Conservation (phyloP, 148 eudicot genomes). For the Amaranthus palmeri region DNA sequence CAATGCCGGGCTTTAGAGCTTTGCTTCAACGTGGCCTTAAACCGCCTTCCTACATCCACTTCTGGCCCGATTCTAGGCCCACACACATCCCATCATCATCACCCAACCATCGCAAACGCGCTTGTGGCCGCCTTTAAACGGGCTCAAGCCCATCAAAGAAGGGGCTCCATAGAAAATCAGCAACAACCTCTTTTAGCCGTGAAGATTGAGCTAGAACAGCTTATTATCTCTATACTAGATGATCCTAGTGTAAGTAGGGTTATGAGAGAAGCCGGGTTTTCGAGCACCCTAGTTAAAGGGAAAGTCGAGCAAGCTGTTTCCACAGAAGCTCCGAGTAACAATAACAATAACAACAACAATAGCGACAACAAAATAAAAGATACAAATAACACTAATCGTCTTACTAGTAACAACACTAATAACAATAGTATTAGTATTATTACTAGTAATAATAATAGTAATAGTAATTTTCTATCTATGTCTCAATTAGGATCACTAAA, state of each 20-base stretch:
- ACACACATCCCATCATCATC: conserved; percentile 24
- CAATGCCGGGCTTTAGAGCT: conserved; percentile 87
- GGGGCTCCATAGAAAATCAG: conserved; percentile 67
- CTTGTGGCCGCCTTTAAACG: conserved; percentile 80
- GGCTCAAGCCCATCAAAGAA: conserved; percentile 84
- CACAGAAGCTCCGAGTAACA: conserved; percentile 33
- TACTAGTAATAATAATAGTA: neutral
- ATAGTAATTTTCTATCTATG: conserved; percentile 11
- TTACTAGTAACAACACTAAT: conserved; percentile 3
- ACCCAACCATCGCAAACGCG: conserved; percentile 75
- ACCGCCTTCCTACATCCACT: conserved; percentile 64
- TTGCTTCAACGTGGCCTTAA: conserved; percentile 90
- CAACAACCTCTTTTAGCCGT: conserved; percentile 70
- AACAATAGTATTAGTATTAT: neutral
- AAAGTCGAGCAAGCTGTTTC: conserved; percentile 68
- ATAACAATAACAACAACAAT: neutral
- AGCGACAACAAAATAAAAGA: conserved; percentile 19
- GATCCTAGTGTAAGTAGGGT: conserved; percentile 98
- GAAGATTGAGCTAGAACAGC: conserved; percentile 79
- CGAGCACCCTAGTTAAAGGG: conserved; percentile 67
- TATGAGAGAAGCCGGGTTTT: conserved; percentile 87
- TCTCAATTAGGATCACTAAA: neutral
- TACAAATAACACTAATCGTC: conserved; percentile 1
- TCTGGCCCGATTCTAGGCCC: conserved; percentile 50
- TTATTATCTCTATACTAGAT: conserved; percentile 74